Evolutionary conservation across 371 early-diverging fungal genomes (phyloP), one percentile per base, ranked within the genome.

Genomic region (Dichotomocladium elegans): DNA sequence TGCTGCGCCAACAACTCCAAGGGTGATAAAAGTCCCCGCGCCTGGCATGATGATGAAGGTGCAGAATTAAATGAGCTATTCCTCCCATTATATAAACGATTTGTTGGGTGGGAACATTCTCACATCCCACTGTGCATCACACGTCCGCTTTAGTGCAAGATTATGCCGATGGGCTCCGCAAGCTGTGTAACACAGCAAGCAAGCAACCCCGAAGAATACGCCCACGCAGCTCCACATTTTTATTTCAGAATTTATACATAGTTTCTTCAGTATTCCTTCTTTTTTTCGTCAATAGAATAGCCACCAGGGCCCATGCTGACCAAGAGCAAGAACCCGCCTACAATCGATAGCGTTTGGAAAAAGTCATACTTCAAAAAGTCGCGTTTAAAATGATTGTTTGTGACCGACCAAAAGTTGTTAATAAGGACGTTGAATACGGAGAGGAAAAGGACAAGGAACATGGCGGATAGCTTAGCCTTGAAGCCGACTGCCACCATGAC

Each of bases 281-380:
- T 96, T 85, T 96, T 95, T 74, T 96, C 95, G 74, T 96, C 97
- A 63, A 96, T 83, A 41, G 92, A 92, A 61, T 89, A 78, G 45
- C 86, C 88, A 57, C 96, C 97, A 19, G 97, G 95, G 25, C 96
- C 98, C 51, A 92, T 83, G 66, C 87, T 93, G 64, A 89, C 89
- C 30, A 97, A 81, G 47, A 96, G 71, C 49, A 97, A 71, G 69
- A 96, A 91, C 15, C 98, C 97, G 48, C 98, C 97, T 71, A 96
- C 85, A 69, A 94, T 93, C 14, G 93, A 93, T 45, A 97, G 77
- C 3, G 91, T 96, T 71, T 97, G 97, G 89, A 96, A 97, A 63
- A 97, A 97, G 74, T 97, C 98, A 68, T 96, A 97, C 77, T 95
- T 92, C 60, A 93, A 82, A 67, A 95, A 97, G 57, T 97, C 98